Base-by-base conservation (phyloP, 1,284 basidiomycete species). In the Omphalotus olearius region DNA sequence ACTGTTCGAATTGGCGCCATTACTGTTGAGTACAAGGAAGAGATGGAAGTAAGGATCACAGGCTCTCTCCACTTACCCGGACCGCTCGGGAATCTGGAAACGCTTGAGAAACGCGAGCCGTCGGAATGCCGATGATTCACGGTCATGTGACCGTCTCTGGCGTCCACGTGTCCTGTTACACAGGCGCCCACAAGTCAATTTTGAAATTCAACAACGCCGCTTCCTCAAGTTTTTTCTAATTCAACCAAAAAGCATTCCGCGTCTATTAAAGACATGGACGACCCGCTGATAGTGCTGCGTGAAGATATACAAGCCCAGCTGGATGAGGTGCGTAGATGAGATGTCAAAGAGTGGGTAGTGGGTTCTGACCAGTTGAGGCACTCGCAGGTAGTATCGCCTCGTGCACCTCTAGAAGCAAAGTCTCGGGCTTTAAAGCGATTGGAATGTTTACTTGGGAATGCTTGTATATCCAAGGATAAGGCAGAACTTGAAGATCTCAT, bases 1-100 rank as follows among this genome's bases (percentile, higher is more conserved):
- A 82, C 83, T 38, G 82, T 83, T 62, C 60, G 69, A 45, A 84
- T 78, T 54, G 82, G 80, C n/a, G 80, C 64, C 82, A 84, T 84
- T n/a, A 18, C n/a, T 2, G 56, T 54, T 48, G 23, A 47, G 7
- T 13, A 33, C 30, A 7, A 33, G 9, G 30, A 33, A 33, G 30
- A 33, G 30, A 33, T 28, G 10, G 26, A 28, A 28, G 26, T 10
- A 28, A 28, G 10, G 26, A 28, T n/a, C n/a, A n/a, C n/a, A n/a
- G n/a, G n/a, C n/a, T n/a, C n/a, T 13, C 13, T 9, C 30, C 30
- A 33, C 9, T 28, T 10, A 10, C 5, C 4, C 26, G 26, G 26
- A 10, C 26, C 26, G 26, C n/a, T 28, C 26, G 26, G 37, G 14
- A 39, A 18, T n/a, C n/a, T n/a, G n/a, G n/a, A n/a, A n/a, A n/a